Percentiles rank a stretch among this genome's conserved stretches.
These are phyloP conservation scores for Sarocladium strictum DNA, from an alignment of 2,329 filamentous ascomycete species.

Conservation along the genomic window DNA sequence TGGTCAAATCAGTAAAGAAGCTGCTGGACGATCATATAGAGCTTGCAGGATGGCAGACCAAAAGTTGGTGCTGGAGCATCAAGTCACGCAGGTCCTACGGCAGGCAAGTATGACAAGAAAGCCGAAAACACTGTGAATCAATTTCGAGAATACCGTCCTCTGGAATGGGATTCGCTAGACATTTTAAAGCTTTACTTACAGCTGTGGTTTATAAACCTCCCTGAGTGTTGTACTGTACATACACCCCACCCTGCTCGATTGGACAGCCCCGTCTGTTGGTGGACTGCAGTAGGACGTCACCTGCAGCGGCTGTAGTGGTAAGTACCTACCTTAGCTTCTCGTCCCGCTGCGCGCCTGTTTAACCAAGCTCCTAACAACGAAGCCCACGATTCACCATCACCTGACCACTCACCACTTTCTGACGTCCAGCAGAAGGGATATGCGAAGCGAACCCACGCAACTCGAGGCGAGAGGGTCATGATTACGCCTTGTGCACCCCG, in stretches of 20 bases:
- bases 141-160: too few relatives aligned
- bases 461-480: neutral
- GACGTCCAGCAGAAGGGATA: neutral
- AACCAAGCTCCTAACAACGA: neutral
- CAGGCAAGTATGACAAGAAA: too few relatives aligned
- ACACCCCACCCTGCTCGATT: neutral
- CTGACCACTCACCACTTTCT: neutral
- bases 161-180: too few relatives aligned
- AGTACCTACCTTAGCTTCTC: conserved; percentile 3
- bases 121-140: too few relatives aligned
- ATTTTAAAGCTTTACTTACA: too few relatives aligned
- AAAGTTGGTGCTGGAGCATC: too few relatives aligned
- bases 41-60: too few relatives aligned
- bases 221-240: too few relatives aligned
- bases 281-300: conserved; percentile 5
- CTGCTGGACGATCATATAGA: too few relatives aligned
- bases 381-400: neutral
- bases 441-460: neutral
- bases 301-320: neutral
- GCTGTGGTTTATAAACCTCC: too few relatives aligned
- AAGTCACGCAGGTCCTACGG: too few relatives aligned
- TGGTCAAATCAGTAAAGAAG: too few relatives aligned
- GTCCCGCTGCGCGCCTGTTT: neutral
- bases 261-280: conserved; percentile 2
- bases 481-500: conserved; percentile 6